Base-by-base conservation (phyloP, 768 basidiomycete species). In the Thelephora ganbajun region DNA sequence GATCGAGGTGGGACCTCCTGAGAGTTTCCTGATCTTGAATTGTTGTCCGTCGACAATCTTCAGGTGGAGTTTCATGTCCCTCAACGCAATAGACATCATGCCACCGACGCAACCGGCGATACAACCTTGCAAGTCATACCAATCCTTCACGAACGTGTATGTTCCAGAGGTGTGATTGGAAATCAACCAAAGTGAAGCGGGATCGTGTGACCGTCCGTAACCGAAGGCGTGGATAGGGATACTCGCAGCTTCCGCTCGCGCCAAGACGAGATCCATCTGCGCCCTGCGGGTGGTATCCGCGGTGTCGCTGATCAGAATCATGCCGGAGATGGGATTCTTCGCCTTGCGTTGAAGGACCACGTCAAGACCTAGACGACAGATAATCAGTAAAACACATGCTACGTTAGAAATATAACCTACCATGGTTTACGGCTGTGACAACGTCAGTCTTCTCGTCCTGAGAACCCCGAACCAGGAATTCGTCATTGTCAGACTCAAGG, bases 251-350 rank as follows among this genome's bases (percentile, higher is more conserved):
- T 99, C 96, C 1, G 92, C 86, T 34, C 96, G 83, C 39, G 94
- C 93, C 43, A 97, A 83, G 13, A 97, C 93, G 13, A 99, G 75
- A 61, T 99, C 96, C 91, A 99, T 98, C 63, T 97, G 93, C 19
- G 90, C 90, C 13, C 92, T 80, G 46, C 91, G 77, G 13, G 92
- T 91, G 57, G 80, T 85, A 57, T 98, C 96, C 3, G 88, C 73
- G 2, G 91, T 83, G 58, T 98, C 94, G 59, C 87, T 91, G 51
- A 98, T 81, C 20, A 99, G 75, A 35, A 97, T 66, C 80, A 98
- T 86, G 14, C 92, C 92, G 1, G 90, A 83, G 5, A 94, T 65
- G 1, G 90, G 80, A 59, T 94, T 96, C 52, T 88, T 85, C 33
- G 80, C 69, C 68, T 96, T 96, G 48, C 96, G 83, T 63, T 98